These are phyloP conservation scores for Acacia acuminata DNA, from an alignment of 306 rosid genomes.

Conservation along the genomic window DNA sequence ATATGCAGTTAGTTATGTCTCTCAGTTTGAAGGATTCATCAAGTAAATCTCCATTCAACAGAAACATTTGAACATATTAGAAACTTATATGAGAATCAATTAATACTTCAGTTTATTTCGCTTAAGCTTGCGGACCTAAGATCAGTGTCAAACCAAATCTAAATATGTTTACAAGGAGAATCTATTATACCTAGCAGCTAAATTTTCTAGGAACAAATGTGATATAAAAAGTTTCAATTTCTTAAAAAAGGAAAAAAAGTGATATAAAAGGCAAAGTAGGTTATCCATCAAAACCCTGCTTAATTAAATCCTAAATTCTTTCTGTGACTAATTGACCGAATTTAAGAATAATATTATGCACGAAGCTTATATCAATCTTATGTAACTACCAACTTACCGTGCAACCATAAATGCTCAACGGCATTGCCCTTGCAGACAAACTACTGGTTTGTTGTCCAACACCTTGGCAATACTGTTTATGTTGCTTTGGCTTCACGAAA, in stretches of 20 bases:
- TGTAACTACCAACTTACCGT: slow-evolving; percentile 52
- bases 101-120: background rate
- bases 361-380: slow-evolving; percentile 15
- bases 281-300: slow-evolving; percentile 17
- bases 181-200: background rate
- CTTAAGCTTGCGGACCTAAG: background rate
- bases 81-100: background rate
- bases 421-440: slow-evolving; percentile 86
- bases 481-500: slow-evolving; percentile 38
- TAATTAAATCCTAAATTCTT: background rate
- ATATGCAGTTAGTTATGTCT: background rate
- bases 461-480: slow-evolving; percentile 39
- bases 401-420: slow-evolving; percentile 81
- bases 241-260: background rate
- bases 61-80: background rate
- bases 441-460: slow-evolving; percentile 35
- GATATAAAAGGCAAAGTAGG: background rate
- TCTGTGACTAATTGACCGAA: background rate
- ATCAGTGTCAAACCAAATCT: slow-evolving; percentile 14
- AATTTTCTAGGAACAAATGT: background rate
- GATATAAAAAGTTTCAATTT: background rate
- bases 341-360: background rate
- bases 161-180: background rate
- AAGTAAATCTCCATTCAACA: background rate
- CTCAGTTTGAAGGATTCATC: background rate